phyloP scores from a whole-genome alignment of 2,329 filamentous ascomycete genomes.

The Curvularia verruculosa region DNA sequence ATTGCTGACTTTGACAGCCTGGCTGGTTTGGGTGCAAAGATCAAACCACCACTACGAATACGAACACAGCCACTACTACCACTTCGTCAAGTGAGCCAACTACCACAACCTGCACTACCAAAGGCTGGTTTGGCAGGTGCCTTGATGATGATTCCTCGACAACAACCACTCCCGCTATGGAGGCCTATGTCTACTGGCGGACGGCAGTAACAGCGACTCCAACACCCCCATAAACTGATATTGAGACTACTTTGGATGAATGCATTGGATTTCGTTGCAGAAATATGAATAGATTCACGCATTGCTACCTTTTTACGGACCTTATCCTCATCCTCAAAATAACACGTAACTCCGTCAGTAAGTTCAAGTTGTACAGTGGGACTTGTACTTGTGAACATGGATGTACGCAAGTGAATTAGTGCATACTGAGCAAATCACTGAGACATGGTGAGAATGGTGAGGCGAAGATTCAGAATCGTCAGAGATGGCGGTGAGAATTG shows the following conservation, averaged over 20 bases:
- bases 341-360: neutral
- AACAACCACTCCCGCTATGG: constrained; percentile 36
- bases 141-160: constrained; percentile 31
- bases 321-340: neutral
- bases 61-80: constrained; percentile 24
- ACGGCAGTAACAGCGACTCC: constrained; percentile 33
- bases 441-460: neutral
- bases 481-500: neutral
- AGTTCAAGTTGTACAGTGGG: neutral
- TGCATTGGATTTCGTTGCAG: neutral
- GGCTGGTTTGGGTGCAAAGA: constrained; percentile 49
- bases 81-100: constrained; percentile 31
- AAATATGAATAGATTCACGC: neutral
- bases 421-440: neutral
- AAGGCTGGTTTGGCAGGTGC: constrained; percentile 48
- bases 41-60: constrained; percentile 29
- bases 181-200: constrained; percentile 35
- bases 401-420: neutral
- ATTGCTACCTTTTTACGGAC: neutral
- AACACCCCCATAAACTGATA: constrained; percentile 15
- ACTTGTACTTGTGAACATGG: neutral
- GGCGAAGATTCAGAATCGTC: neutral
- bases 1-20: constrained; percentile 30
- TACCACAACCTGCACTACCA: constrained; percentile 41
- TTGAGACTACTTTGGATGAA: neutral